Conservation (phyloP, 129 eudicot genomes). For the Flaveria linearis region DNA sequence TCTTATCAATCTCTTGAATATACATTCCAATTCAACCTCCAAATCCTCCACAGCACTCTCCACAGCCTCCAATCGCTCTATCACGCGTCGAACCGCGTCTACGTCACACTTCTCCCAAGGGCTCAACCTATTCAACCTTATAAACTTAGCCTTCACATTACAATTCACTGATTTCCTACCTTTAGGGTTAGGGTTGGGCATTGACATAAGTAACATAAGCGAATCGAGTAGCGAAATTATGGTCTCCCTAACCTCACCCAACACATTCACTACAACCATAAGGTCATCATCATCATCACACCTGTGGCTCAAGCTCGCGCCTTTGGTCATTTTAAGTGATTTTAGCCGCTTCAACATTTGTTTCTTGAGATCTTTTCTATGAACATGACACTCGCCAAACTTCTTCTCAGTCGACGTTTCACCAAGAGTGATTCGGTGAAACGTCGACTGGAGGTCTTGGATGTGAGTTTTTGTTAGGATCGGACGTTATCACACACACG, state of each 20-base stretch:
- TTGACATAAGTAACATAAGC: constrained; percentile 59
- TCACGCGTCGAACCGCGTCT: constrained; percentile 36
- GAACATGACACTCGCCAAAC: constrained; percentile 44
- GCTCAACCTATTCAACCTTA: constrained; percentile 56
- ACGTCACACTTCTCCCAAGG: constrained; percentile 72
- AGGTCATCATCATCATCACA: constrained; percentile 42
- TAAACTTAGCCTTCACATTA: constrained; percentile 49
- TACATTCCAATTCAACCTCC: constrained; percentile 71
- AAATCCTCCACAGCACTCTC: constrained; percentile 67
- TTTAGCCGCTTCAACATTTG: constrained; percentile 62
- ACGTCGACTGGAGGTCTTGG: constrained; percentile 66
- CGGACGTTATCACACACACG: no score
- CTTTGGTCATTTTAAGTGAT: constrained; percentile 49
- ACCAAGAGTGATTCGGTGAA: constrained; percentile 46
- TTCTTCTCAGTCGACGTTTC: constrained; percentile 47
- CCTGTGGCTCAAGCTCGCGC: not conserved
- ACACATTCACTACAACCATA: constrained; percentile 55
- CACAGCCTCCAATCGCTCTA: constrained; percentile 63
- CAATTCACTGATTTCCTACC: constrained; percentile 27
- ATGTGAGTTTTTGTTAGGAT: no score
- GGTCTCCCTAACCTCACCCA: constrained; percentile 66
- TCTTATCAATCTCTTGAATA: constrained; percentile 64
- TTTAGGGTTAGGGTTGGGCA: constrained; percentile 54
- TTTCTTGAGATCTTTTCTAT: constrained; percentile 69
- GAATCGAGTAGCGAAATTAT: constrained; percentile 57